These are phyloP conservation scores for Pistacia vera DNA, from an alignment of 345 rosid species.

Conservation along the genomic window DNA sequence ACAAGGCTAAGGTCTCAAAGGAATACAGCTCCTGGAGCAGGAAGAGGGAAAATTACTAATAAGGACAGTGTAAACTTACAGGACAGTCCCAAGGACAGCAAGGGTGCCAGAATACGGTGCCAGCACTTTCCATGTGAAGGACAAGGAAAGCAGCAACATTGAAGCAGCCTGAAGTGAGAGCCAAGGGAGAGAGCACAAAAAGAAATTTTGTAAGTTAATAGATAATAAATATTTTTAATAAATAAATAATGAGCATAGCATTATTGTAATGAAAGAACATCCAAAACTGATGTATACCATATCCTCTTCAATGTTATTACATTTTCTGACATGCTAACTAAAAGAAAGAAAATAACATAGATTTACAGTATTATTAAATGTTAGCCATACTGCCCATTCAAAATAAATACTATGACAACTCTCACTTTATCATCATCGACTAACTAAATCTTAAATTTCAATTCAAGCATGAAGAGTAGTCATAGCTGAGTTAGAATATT, in stretches of 20 bases:
- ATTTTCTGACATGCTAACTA: not conserved
- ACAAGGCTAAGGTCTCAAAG: not conserved
- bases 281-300: not conserved
- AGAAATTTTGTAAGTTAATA: not conserved
- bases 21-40: no score
- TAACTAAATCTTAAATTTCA: not conserved
- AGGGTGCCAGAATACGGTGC: slow-evolving; percentile 92
- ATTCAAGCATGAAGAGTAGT: not conserved
- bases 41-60: not conserved
- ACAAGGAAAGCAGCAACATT: slow-evolving; percentile 89
- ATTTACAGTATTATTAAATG: not conserved
- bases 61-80: slow-evolving; percentile 51
- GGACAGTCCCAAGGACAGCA: slow-evolving; percentile 93
- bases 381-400: not conserved
- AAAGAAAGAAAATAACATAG: not conserved
- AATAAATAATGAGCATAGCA: not conserved
- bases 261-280: not conserved
- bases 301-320: not conserved
- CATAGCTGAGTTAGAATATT: not conserved
- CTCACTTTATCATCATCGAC: not conserved
- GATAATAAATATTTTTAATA: no score
- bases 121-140: slow-evolving; percentile 91
- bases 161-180: slow-evolving; percentile 68
- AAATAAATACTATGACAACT: not conserved
- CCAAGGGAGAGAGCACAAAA: slow-evolving; percentile 7